A percentile compares a stretch with the other conserved stretches of the same genome.
These are phyloP conservation scores for Debaryomycetaceae sp. DNA, from an alignment of 1,139 yeast genomes.

Conservation along the genomic window DNA sequence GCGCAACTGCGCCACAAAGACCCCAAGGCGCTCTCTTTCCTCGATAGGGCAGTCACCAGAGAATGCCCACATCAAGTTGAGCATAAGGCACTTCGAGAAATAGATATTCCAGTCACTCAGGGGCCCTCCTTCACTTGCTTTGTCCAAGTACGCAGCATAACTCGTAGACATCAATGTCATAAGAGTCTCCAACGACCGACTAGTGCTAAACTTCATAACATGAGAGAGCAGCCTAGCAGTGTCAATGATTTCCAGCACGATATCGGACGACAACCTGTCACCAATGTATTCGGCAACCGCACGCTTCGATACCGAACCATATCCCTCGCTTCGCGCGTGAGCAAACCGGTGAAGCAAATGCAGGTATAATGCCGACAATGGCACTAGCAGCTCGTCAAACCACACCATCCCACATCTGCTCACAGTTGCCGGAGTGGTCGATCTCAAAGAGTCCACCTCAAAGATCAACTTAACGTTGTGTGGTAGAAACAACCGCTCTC, in stretches of 20 bases:
- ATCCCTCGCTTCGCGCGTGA: slow-evolving; percentile 10
- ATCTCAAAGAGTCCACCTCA: slow-evolving; percentile 64
- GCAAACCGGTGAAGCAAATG: slow-evolving; percentile 22
- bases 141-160: background rate
- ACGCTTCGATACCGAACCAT: too few relatives aligned
- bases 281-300: slow-evolving; percentile 10
- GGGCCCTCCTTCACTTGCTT: background rate
- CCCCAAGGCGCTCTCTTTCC: slow-evolving; percentile 39
- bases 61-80: slow-evolving; percentile 64
- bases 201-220: slow-evolving; percentile 47
- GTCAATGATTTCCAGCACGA: slow-evolving; percentile 9
- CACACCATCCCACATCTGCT: slow-evolving; percentile 92
- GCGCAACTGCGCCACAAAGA: slow-evolving; percentile 20
- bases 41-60: slow-evolving; percentile 51
- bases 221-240: slow-evolving; percentile 32
- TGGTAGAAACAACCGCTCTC: slow-evolving; percentile 75
- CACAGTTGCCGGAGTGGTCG: slow-evolving; percentile 87
- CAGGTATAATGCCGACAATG: slow-evolving; percentile 17
- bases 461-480: slow-evolving; percentile 61
- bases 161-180: slow-evolving; percentile 18
- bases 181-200: slow-evolving; percentile 38
- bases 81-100: slow-evolving; percentile 32
- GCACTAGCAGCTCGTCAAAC: slow-evolving; percentile 40
- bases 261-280: slow-evolving; percentile 8
- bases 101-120: slow-evolving; percentile 16